Percentiles rank a stretch among this genome's conserved stretches.
Evolutionary conservation across 768 basidiomycete species (phyloP).

Genomic region (Floccularia luteovirens): DNA sequence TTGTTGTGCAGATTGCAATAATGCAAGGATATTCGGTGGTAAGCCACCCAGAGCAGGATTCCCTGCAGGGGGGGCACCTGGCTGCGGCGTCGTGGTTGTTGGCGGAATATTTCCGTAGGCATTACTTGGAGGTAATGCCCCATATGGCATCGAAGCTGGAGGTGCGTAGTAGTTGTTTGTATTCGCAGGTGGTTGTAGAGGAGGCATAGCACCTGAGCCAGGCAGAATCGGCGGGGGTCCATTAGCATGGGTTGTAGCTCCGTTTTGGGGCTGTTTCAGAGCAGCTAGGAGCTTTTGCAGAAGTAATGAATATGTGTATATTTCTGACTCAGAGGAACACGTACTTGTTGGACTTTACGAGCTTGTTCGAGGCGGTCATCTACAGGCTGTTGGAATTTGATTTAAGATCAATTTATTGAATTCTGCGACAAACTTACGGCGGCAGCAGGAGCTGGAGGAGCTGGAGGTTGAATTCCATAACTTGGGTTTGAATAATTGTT

Average conservation of each 20-base stretch:
- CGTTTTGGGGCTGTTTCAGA: conserved; percentile 59
- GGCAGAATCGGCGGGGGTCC: conserved; percentile 19
- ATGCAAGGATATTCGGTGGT: conserved; percentile 63
- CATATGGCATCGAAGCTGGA: conserved; percentile 22
- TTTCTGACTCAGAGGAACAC: conserved; percentile 5
- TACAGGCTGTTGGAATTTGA: conserved; percentile 24
- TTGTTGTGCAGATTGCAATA: conserved; percentile 53
- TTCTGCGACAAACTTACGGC: conserved; percentile 10
- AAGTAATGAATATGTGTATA: conserved; percentile 3
- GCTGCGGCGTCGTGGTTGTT: conserved; percentile 18
- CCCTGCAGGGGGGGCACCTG: conserved; percentile 25
- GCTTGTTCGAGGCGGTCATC: conserved; percentile 89
- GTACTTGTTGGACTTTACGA: conserved; percentile 73
- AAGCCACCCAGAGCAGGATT: conserved; percentile 32
- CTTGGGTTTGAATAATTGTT: conserved; percentile 4
- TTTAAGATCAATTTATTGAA: background rate
- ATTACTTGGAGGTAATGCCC: conserved; percentile 20
- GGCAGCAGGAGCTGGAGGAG: conserved; percentile 15
- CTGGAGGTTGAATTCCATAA: conserved; percentile 21
- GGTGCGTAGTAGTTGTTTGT: conserved; percentile 35
- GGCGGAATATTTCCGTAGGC: conserved; percentile 16
- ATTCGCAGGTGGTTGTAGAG: conserved; percentile 25
- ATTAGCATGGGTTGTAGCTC: conserved; percentile 22
- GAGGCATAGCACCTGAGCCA: conserved; percentile 21
- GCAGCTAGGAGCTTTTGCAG: conserved; percentile 56